Evolutionary conservation across 768 basidiomycete species (phyloP), one percentile per base, ranked within the genome.

Genomic region (Termitomyces titanicus): DNA sequence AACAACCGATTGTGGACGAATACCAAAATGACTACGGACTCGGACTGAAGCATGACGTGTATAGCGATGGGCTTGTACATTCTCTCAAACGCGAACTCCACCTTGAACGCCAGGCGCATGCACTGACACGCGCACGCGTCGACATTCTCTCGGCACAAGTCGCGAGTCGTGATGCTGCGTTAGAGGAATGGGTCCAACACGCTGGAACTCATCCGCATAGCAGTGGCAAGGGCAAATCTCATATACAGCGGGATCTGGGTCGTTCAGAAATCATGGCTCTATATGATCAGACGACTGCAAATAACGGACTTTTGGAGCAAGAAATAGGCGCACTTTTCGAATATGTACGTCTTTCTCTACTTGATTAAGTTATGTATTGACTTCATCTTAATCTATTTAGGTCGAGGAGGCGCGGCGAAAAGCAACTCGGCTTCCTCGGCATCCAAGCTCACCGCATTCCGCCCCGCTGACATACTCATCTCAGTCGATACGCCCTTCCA

Each of bases 101-200:
- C 8, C 54, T 66, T 1, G 80, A 82, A 58, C 72, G 74, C 5
- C 59, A 65, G 31, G 71, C 72, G 0, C 78, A 80, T 51, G 56
- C 57, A 13, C 63, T 63, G 17, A 73, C 70, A 0, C 68, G 64
- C 15, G 59, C 65, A 3, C 74, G 72, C 31, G 72, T 78, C 33
- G 63, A 73, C 5, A 65, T 69, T 20, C 72, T 84, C 1, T 72
- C 76, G 42, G 79, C 81, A 2, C 75, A 77, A 61, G 62, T 84
- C 8, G 79, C 81, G 0, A 71, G 72, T 3, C 72, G 81, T 18
- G 82, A 84, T 27, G 74, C 73, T 0, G 77, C 80, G 51, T 68
- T 83, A 1, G 76, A 78, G 37, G 33, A 11, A 52, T 34, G 48
- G 56, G 38, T 57, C 24, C 55, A 49, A 50, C 46, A 45, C 13